Evolutionary conservation across 2,329 filamentous ascomycete genomes (phyloP).

Genomic region (Myriosclerotinia duriaeana): DNA sequence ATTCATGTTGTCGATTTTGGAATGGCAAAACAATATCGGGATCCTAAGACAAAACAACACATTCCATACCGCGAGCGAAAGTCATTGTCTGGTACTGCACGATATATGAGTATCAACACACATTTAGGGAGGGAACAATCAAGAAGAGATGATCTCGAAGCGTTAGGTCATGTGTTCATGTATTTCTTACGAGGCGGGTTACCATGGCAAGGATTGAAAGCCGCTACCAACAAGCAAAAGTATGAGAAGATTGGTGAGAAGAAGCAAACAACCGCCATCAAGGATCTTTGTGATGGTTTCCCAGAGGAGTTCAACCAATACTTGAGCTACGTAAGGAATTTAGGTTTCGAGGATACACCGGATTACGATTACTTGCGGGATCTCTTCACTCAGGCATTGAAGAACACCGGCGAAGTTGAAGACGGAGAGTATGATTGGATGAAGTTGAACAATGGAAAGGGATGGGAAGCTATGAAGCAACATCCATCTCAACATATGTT

Average conservation of each 20-base stretch:
- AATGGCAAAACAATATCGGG: slow-evolving; percentile 99
- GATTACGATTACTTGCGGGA: slow-evolving; percentile 98
- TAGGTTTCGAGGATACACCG: slow-evolving; percentile 96
- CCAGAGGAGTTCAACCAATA: slow-evolving; percentile 98
- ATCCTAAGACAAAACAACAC: slow-evolving; percentile 98
- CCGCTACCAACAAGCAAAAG: slow-evolving; percentile 86
- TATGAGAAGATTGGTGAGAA: slow-evolving; percentile 99
- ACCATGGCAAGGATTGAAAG: slow-evolving; percentile 72
- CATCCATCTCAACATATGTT: slow-evolving; percentile 59
- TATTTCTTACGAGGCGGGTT: slow-evolving; percentile 71
- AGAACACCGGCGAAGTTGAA: slow-evolving; percentile 90
- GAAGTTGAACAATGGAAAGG: slow-evolving; percentile 90
- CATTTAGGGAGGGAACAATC: slow-evolving; percentile 96
- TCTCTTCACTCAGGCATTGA: slow-evolving; percentile 92
- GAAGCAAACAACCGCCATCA: slow-evolving; percentile 97
- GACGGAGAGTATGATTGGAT: slow-evolving; percentile 99
- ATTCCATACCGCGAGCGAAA: slow-evolving; percentile 97
- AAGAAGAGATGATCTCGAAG: slow-evolving; percentile 91
- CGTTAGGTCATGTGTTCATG: slow-evolving; percentile 73
- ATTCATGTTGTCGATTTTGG: slow-evolving; percentile 99
- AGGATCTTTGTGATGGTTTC: slow-evolving; percentile 94
- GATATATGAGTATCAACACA: slow-evolving; percentile 99
- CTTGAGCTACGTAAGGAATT: slow-evolving; percentile 92
- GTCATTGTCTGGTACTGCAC: slow-evolving; percentile 90
- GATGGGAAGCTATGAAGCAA: slow-evolving; percentile 79